These are phyloP conservation scores for Leccinum pallidistipes DNA, from an alignment of 1,284 basidiomycete species.

Conservation along the genomic window DNA sequence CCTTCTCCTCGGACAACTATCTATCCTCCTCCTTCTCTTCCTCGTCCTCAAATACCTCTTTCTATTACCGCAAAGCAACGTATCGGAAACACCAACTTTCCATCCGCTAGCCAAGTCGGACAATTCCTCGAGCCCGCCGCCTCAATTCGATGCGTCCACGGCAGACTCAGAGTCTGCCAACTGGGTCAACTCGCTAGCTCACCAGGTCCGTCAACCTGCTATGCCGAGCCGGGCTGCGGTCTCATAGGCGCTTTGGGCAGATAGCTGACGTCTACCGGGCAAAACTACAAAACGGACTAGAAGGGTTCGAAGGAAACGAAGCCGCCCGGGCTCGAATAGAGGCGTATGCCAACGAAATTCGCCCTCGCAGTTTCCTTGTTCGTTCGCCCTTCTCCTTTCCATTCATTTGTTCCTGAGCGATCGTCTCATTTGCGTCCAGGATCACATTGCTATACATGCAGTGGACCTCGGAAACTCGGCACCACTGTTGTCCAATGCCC, in stretches of 20 bases:
- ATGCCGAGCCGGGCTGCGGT: not conserved
- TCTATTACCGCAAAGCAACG: constrained; percentile 62
- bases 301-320: constrained; percentile 69
- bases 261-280: constrained; percentile 69
- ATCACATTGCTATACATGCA: constrained; percentile 73
- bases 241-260: constrained; percentile 38
- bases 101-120: constrained; percentile 55
- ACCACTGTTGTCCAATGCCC: constrained; percentile 62
- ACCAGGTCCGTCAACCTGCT: constrained; percentile 49
- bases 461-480: constrained; percentile 72
- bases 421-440: constrained; percentile 43
- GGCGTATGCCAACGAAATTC: constrained; percentile 66
- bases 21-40: constrained; percentile 66
- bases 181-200: constrained; percentile 73
- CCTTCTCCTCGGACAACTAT: constrained; percentile 75
- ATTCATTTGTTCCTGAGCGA: not conserved
- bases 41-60: constrained; percentile 82
- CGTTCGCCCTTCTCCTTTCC: constrained; percentile 23
- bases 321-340: constrained; percentile 69
- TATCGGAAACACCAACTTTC: constrained; percentile 55
- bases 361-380: constrained; percentile 68
- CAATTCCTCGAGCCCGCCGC: constrained; percentile 36
- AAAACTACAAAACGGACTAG: constrained; percentile 60
- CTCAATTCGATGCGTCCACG: constrained; percentile 23
- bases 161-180: constrained; percentile 58